Percentiles rank a stretch among this genome's conserved stretches.
Evolutionary conservation across 1,139 yeast genomes (phyloP).

Genomic region (Maudiozyma humilis): DNA sequence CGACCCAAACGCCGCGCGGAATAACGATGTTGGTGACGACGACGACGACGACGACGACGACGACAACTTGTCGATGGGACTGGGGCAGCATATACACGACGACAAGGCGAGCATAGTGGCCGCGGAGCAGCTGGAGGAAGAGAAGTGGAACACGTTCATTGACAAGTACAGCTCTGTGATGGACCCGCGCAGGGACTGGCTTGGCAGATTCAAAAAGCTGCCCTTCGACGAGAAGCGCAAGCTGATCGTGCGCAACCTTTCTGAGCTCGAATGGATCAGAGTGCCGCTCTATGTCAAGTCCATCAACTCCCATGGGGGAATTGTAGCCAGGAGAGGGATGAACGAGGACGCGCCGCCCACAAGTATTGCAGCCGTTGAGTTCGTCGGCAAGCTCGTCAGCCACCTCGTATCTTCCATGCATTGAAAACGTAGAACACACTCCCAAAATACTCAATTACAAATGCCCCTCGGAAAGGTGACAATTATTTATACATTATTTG

Average conservation of each 20-base stretch:
- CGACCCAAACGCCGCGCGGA: conserved; percentile 13
- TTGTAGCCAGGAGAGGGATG: conserved; percentile 60
- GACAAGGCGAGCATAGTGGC: background rate
- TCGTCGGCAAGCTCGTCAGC: conserved; percentile 19
- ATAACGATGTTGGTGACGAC: conserved; percentile 6
- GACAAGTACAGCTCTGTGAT: conserved; percentile 18
- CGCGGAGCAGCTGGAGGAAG: background rate
- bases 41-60: conserved; percentile 7
- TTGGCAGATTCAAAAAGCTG: conserved; percentile 24
- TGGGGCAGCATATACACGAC: background rate
- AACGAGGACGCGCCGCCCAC: conserved; percentile 23
- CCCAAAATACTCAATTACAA: background rate
- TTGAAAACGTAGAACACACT: too few species aligned
- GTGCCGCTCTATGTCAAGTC: conserved; percentile 57
- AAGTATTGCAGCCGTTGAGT: conserved; percentile 26
- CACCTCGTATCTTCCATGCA: background rate
- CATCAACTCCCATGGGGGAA: conserved; percentile 66
- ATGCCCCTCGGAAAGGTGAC: too few species aligned
- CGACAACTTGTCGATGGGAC: background rate
- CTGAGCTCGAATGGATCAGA: conserved; percentile 54
- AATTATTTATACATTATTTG: too few species aligned
- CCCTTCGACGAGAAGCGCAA: conserved; percentile 38
- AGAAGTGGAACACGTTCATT: conserved; percentile 23
- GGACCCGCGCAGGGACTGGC: conserved; percentile 10
- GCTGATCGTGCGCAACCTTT: conserved; percentile 43